phyloP scores from a whole-genome alignment of 768 basidiomycete species.

The Pholiota conissans region DNA sequence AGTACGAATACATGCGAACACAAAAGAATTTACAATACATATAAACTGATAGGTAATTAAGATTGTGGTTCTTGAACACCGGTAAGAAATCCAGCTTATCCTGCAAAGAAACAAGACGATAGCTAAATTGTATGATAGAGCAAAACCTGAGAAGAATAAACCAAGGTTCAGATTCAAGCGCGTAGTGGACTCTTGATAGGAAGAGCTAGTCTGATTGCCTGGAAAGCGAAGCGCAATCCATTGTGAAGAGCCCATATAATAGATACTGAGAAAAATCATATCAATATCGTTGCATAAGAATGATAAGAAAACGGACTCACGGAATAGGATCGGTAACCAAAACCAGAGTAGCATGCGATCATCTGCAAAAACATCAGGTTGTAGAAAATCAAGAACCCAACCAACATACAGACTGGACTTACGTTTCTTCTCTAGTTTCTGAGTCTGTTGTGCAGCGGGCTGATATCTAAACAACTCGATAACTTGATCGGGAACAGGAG shows the following conservation, averaged over 20 bases:
- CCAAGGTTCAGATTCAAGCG: constrained; percentile 27
- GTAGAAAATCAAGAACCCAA: constrained; percentile 9
- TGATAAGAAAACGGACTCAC: constrained; percentile 44
- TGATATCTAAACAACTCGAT: constrained; percentile 68
- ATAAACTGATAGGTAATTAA: constrained; percentile 6
- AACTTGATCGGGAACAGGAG: constrained; percentile 61
- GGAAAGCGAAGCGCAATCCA: constrained; percentile 51
- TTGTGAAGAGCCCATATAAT: constrained; percentile 61
- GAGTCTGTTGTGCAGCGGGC: constrained; percentile 45
- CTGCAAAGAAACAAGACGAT: constrained; percentile 2
- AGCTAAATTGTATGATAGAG: constrained; percentile 8
- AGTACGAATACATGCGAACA: not conserved
- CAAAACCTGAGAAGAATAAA: constrained; percentile 11
- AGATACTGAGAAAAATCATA: constrained; percentile 47
- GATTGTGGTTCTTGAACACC: constrained; percentile 1
- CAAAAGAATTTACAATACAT: constrained; percentile 3
- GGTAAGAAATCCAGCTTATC: constrained; percentile 10
- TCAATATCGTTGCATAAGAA: not conserved
- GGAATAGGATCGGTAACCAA: constrained; percentile 82
- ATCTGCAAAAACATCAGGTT: constrained; percentile 49
- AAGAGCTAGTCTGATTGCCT: constrained; percentile 46
- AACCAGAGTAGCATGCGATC: constrained; percentile 85
- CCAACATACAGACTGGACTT: constrained; percentile 24
- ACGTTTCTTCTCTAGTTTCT: constrained; percentile 70
- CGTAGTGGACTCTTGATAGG: constrained; percentile 44